Conservation (phyloP, 768 basidiomycete genomes). For the Tylopilus vinaceipallidus region DNA sequence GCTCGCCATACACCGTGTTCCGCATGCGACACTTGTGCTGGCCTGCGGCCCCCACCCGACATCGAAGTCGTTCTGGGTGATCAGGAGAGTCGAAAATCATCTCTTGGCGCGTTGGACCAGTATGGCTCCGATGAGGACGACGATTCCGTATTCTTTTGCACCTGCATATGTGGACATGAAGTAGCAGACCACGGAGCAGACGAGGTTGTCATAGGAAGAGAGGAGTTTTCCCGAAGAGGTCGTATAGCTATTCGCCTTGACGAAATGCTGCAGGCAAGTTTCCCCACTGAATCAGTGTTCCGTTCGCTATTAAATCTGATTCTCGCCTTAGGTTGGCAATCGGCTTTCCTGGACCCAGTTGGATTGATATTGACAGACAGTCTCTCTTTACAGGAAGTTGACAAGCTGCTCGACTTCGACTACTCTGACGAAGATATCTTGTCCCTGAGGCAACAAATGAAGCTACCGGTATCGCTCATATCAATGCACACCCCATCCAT, state of each 20-base stretch:
- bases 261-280: constrained; percentile 70
- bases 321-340: constrained; percentile 23
- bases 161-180: constrained; percentile 70
- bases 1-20: constrained; percentile 78
- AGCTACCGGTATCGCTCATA: constrained; percentile 46
- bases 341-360: constrained; percentile 9
- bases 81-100: constrained; percentile 40
- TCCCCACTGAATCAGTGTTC: not conserved
- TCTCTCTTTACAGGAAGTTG: constrained; percentile 56
- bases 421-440: constrained; percentile 70
- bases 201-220: constrained; percentile 49
- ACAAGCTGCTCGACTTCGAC: constrained; percentile 75
- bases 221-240: constrained; percentile 69
- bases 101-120: constrained; percentile 54
- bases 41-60: constrained; percentile 62
- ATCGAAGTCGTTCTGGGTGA: constrained; percentile 59
- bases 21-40: constrained; percentile 61
- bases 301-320: constrained; percentile 15
- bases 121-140: constrained; percentile 75
- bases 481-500: constrained; percentile 52
- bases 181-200: constrained; percentile 67
- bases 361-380: constrained; percentile 15
- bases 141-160: constrained; percentile 50
- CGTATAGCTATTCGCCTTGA: constrained; percentile 79
- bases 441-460: constrained; percentile 72